Evolutionary conservation across 1,139 yeast species (phyloP).

Genomic region (Yarrowia galli): DNA sequence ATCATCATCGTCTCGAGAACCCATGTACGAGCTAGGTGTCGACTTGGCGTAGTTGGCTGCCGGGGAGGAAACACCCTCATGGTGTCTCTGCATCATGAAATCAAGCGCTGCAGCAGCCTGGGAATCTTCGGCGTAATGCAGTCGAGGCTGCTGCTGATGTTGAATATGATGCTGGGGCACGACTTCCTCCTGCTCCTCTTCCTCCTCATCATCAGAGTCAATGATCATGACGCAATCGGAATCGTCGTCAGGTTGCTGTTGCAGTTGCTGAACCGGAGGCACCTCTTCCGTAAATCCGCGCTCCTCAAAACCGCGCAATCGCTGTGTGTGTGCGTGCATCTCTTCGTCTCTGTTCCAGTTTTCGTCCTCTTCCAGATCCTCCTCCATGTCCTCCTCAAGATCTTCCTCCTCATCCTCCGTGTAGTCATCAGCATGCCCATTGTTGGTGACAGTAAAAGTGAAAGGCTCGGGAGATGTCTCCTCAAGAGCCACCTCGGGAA

Average conservation of each 20-base stretch:
- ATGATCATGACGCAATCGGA: conserved; percentile 15
- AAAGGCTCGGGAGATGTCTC: neutral
- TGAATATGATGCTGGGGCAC: neutral
- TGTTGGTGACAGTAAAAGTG: conserved; percentile 10
- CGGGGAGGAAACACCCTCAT: neutral
- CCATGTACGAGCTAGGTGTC: conserved; percentile 40
- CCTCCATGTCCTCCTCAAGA: neutral
- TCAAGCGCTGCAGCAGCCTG: no score
- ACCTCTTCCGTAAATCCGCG: neutral
- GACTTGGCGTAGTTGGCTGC: conserved; percentile 14
- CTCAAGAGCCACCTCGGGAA: neutral
- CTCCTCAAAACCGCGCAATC: neutral
- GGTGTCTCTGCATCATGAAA: neutral
- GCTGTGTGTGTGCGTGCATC: neutral
- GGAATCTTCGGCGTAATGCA: neutral
- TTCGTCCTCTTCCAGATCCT: neutral
- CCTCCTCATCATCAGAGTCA: conserved; percentile 33
- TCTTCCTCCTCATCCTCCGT: conserved; percentile 13
- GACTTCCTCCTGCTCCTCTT: neutral
- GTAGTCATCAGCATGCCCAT: conserved; percentile 8
- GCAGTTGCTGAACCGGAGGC: neutral
- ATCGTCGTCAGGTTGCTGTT: conserved; percentile 6
- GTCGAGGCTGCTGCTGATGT: neutral
- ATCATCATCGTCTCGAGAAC: conserved; percentile 39
- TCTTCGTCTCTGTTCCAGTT: neutral